Base-by-base conservation (phyloP, 2,329 filamentous ascomycete species). In the Xylariaceae sp. region DNA sequence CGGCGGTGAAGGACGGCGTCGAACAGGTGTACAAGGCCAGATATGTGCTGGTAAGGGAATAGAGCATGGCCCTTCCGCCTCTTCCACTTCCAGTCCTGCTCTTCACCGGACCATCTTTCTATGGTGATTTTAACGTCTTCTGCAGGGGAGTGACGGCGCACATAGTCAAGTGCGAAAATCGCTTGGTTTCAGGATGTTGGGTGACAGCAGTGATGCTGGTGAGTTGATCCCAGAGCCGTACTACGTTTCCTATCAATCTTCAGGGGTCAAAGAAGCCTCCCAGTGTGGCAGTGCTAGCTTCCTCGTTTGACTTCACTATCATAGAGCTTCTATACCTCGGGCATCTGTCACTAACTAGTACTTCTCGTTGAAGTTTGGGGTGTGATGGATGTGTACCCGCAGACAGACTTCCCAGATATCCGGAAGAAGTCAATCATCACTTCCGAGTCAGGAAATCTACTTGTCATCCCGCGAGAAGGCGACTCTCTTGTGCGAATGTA, bases 381-480 rank as follows among this genome's bases (percentile, higher is more conserved):
- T 34, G 60, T 63, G 10, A 64, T 84, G 67, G 83, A 86, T 64
- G 68, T 84, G 10, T 80, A 81, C 30, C 77, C 80, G 0, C 76
- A 74, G 37, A 86, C 84, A 1, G 73, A 81, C 61, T 87, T 86
- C 60, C 84, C 84, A 0, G 85, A 88, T 63, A 83, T 88, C 55
- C 78, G 85, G 52, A 80, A 81, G 65, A 80, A 83, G 61, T 74
- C 73, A 7, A 75, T 81, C 0, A 77, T 87, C 30, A 80, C 83
- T 63, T 83, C 83, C 0, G 70, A 74, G 0, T 73, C 76, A 1
- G 84, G 85, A 0, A 84, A 77, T 48, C 72, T 87, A 18, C 75
- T 88, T 62, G 79, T 87, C 53, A 86, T 88, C 37, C 85, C 85
- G 0, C 76, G 84, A 9, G 84, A 87, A 67, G 78, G 78, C 1